Conservation (phyloP, 208 protist species). For the Trypanosoma melophagium region DNA sequence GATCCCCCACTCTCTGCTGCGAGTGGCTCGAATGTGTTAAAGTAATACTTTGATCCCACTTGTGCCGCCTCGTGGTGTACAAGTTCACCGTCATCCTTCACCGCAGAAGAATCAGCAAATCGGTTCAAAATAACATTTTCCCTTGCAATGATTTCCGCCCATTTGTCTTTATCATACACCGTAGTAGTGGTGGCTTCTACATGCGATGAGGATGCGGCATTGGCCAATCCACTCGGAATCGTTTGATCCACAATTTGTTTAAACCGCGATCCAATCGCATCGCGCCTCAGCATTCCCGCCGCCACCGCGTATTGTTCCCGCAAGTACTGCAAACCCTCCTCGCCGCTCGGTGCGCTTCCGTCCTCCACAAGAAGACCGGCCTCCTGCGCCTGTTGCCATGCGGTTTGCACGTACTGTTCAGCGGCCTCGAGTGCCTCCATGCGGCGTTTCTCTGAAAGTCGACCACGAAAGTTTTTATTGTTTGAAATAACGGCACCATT, state of each 20-base stretch:
- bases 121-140: slow-evolving; percentile 54
- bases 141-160: slow-evolving; percentile 44
- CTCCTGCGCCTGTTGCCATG: slow-evolving; percentile 62
- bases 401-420: slow-evolving; percentile 68
- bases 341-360: slow-evolving; percentile 22
- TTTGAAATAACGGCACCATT: slow-evolving; percentile 7
- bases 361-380: slow-evolving; percentile 39
- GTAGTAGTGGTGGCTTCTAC: neutral
- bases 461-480: slow-evolving; percentile 28
- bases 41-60: slow-evolving; percentile 29
- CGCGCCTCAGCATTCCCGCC: slow-evolving; percentile 42
- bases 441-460: slow-evolving; percentile 46
- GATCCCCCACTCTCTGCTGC: neutral
- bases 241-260: slow-evolving; percentile 35
- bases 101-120: slow-evolving; percentile 33
- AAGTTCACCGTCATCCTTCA: slow-evolving; percentile 20
- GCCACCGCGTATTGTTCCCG: slow-evolving; percentile 75
- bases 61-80: slow-evolving; percentile 11
- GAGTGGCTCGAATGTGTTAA: slow-evolving; percentile 35
- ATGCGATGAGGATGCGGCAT: neutral
- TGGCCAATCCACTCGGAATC: slow-evolving; percentile 18
- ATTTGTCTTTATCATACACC: slow-evolving; percentile 28
- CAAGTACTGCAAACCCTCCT: slow-evolving; percentile 67
- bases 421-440: slow-evolving; percentile 50
- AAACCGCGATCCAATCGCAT: slow-evolving; percentile 25